A percentile compares a stretch with the other conserved stretches of the same genome.
phyloP scores from a whole-genome alignment of 805 yeast genomes.

The Lachancea mirantina region DNA sequence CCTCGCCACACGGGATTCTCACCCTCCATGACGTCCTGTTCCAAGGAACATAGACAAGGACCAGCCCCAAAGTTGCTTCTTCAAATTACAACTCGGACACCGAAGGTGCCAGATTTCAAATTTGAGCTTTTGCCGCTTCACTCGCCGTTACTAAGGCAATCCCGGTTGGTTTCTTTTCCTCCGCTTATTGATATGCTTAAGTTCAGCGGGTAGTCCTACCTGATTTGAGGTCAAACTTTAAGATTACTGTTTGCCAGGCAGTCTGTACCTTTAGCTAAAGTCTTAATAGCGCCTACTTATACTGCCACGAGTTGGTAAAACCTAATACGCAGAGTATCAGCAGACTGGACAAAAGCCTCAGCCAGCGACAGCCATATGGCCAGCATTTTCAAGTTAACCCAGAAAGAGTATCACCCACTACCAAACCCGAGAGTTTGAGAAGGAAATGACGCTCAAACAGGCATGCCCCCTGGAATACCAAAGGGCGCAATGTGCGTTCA shows the following conservation, averaged over 20 bases:
- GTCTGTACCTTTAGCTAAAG: conserved; percentile 9
- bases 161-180: conserved; percentile 42
- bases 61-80: conserved; percentile 31
- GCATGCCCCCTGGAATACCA: conserved; percentile 35
- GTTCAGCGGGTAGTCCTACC: conserved; percentile 39
- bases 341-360: conserved; percentile 15
- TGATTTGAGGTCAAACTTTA: conserved; percentile 35
- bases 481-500: conserved; percentile 42
- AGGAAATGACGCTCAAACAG: conserved; percentile 38
- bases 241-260: conserved; percentile 18
- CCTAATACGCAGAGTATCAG: conserved; percentile 20
- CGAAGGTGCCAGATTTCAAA: conserved; percentile 36
- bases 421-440: conserved; percentile 31
- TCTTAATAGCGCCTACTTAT: conserved; percentile 11
- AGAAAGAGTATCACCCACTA: conserved; percentile 29
- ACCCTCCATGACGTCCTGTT: conserved; percentile 39
- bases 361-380: conserved; percentile 20
- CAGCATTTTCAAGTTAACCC: conserved; percentile 30
- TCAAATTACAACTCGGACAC: conserved; percentile 37
- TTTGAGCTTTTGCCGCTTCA: conserved; percentile 36
- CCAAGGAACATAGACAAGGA: conserved; percentile 35
- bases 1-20: conserved; percentile 36
- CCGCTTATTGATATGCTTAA: conserved; percentile 41
- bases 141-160: conserved; percentile 41
- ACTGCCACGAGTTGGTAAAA: conserved; percentile 18